These are phyloP conservation scores for Eimeria zaria DNA, from an alignment of 169 alveolate species.

Conservation along the genomic window DNA sequence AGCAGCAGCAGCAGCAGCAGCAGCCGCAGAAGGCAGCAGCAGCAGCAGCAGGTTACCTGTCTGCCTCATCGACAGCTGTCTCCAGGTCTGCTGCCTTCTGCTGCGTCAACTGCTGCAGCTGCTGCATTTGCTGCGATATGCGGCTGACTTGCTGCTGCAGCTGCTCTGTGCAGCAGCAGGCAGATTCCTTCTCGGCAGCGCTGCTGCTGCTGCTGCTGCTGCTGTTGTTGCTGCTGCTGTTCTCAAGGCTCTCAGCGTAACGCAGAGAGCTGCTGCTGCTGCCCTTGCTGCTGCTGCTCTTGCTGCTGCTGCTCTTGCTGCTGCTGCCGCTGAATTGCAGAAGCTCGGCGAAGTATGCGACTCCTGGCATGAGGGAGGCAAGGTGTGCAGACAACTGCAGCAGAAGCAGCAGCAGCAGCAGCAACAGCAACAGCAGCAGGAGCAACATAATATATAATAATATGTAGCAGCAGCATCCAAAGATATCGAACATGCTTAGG, in stretches of 20 bases:
- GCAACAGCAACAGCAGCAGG: constrained; percentile 8
- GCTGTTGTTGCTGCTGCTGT: not conserved
- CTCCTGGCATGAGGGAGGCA: constrained; percentile 25
- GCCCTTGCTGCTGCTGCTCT: constrained; percentile 1
- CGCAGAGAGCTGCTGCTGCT: not conserved
- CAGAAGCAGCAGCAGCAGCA: not conserved
- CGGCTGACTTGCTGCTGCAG: constrained; percentile 42
- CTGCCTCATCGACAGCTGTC: constrained; percentile 17
- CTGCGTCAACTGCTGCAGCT: constrained; percentile 42
- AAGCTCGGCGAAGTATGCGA: constrained; percentile 13
- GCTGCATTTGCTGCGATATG: constrained; percentile 18
- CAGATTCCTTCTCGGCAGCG: not conserved
- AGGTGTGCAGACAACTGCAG: constrained; percentile 26
- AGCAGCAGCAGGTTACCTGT: constrained; percentile 33
- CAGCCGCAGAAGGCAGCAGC: not conserved
- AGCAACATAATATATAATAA: too few relatives aligned
- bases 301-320: constrained; percentile 29
- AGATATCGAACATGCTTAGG: not conserved
- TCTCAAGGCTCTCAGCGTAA: not conserved
- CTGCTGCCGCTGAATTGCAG: constrained; percentile 19
- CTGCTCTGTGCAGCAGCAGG: constrained; percentile 35
- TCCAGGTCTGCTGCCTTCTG: not conserved
- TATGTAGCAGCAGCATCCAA: not conserved
- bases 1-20: constrained; percentile 32
- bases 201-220: not conserved